Evolutionary conservation across 176 grass and related monocot species (phyloP).

Genomic region (Chrysopogon serrulatus): DNA sequence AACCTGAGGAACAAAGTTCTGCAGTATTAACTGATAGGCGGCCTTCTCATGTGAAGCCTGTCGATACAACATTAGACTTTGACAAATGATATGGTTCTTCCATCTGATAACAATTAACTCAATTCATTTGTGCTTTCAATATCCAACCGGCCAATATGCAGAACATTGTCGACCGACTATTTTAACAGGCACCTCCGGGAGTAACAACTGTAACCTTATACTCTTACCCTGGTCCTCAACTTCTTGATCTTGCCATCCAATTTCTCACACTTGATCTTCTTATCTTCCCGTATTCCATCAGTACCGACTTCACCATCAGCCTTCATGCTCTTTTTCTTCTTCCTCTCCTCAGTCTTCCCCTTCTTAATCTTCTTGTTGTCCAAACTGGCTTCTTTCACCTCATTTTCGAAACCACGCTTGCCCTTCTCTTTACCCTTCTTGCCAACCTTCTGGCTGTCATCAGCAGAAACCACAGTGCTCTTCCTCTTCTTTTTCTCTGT

Average conservation of each 20-base stretch:
- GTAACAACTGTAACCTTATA: constrained; percentile 9
- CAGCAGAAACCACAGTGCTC: neutral
- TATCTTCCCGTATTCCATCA: constrained; percentile 10
- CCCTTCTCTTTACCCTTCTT: neutral
- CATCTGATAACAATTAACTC: neutral
- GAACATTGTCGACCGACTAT: neutral
- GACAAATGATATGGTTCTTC: neutral
- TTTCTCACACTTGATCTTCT: constrained; percentile 39
- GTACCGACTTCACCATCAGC: constrained; percentile 7
- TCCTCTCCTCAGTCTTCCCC: neutral
- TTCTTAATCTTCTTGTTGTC: neutral
- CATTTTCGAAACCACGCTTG: neutral
- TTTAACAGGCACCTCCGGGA: neutral
- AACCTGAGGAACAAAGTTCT: neutral
- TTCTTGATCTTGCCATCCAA: constrained; percentile 31
- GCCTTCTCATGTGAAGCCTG: neutral
- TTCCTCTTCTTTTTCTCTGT: constrained; percentile 31
- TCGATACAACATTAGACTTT: neutral
- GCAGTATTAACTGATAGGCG: neutral
- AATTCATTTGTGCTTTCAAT: neutral
- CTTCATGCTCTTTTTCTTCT: constrained; percentile 39
- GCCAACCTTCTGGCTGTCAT: neutral
- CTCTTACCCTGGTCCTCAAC: constrained; percentile 20
- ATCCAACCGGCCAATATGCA: neutral
- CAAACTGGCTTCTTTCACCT: neutral